phyloP scores from a whole-genome alignment of 768 basidiomycete species.

The Suillus cothurnatus region DNA sequence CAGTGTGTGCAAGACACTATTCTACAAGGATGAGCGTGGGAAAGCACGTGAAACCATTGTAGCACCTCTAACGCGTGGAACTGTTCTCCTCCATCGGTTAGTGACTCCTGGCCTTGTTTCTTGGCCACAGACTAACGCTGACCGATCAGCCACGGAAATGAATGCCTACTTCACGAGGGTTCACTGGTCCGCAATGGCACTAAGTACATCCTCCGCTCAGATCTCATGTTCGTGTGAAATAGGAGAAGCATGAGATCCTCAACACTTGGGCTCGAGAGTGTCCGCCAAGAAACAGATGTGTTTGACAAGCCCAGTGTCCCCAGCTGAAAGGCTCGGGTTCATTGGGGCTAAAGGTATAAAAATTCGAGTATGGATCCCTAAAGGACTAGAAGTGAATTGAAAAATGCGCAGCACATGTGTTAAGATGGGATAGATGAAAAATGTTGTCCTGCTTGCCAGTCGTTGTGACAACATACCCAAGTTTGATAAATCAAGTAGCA shows the following conservation, averaged over 20 bases:
- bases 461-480: too few relatives aligned
- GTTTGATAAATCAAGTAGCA: too few relatives aligned
- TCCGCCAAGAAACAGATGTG: too few relatives aligned
- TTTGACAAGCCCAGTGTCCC: too few relatives aligned
- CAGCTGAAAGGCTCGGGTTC: too few relatives aligned
- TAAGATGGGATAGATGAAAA: too few relatives aligned
- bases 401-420: too few relatives aligned
- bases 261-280: too few relatives aligned
- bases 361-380: too few relatives aligned
- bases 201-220: slow-evolving; percentile 76
- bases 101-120: slow-evolving; percentile 14
- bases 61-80: slow-evolving; percentile 59
- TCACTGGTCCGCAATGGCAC: slow-evolving; percentile 55
- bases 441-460: slow-evolving; percentile 21
- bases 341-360: too few relatives aligned
- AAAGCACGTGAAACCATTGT: slow-evolving; percentile 50
- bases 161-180: slow-evolving; percentile 75
- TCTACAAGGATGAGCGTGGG: slow-evolving; percentile 60
- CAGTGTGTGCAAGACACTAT: slow-evolving; percentile 54
- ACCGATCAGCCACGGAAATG: slow-evolving; percentile 60
- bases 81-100: slow-evolving; percentile 67
- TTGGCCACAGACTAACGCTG: slow-evolving; percentile 12
- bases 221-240: slow-evolving; percentile 62
- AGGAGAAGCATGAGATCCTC: too few relatives aligned
- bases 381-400: too few relatives aligned